phyloP scores from a whole-genome alignment of 306 rosid species.

The Oxytropis ochrocephala region DNA sequence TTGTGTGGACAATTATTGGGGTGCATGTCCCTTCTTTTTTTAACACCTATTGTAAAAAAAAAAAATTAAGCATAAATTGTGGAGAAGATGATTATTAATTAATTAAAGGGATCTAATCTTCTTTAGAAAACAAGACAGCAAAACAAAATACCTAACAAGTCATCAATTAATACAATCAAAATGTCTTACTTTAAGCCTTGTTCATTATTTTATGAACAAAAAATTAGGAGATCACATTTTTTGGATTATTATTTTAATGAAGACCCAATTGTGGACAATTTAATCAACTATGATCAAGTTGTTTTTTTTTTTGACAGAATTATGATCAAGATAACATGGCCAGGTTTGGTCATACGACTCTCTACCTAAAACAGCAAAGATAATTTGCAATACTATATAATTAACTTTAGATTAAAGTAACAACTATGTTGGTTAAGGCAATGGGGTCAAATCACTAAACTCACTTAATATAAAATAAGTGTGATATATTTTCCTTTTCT shows the following conservation, averaged over 20 bases:
- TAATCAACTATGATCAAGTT: background rate
- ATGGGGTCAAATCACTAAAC: slow-evolving; percentile 38
- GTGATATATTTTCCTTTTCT: slow-evolving; percentile 6
- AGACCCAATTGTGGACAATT: background rate
- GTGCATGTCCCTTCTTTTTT: slow-evolving; percentile 15
- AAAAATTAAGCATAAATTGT: slow-evolving; percentile 7
- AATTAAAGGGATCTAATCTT: slow-evolving; percentile 29
- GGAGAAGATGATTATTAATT: background rate
- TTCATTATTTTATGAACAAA: background rate
- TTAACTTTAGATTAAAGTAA: slow-evolving; percentile 30
- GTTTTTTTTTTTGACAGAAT: too few species aligned
- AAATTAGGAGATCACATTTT: background rate
- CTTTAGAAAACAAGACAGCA: slow-evolving; percentile 16
- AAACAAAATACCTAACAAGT: slow-evolving; percentile 13
- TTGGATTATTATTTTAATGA: background rate
- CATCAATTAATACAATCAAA: background rate
- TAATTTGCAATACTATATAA: slow-evolving; percentile 1
- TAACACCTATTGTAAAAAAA: background rate
- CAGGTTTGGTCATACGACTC: slow-evolving; percentile 17
- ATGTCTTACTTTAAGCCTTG: background rate
- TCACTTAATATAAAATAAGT: slow-evolving; percentile 36
- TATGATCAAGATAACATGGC: slow-evolving; percentile 1
- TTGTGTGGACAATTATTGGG: slow-evolving; percentile 24
- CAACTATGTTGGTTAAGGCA: slow-evolving; percentile 25
- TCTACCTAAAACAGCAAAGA: slow-evolving; percentile 15